Evolutionary conservation across 331 rosid species (phyloP).

Genomic region (Pyracantha coccinea): DNA sequence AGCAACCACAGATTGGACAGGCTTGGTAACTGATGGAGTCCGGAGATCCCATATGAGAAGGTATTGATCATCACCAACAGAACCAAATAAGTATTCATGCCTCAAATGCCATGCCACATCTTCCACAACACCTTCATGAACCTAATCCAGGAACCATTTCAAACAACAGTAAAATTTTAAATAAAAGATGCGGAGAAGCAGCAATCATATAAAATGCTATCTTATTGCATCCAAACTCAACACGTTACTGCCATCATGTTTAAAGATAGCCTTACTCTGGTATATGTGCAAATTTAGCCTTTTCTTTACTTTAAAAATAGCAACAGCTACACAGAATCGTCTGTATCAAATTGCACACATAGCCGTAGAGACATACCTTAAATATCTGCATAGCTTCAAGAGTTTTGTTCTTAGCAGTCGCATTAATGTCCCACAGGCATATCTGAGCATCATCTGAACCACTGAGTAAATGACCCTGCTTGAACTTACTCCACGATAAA

Average conservation of each 20-base stretch:
- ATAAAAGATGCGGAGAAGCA: not conserved
- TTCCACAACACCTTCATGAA: slow-evolving; percentile 96
- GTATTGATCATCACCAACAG: slow-evolving; percentile 98
- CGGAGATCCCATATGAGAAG: slow-evolving; percentile 91
- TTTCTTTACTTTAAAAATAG: not conserved
- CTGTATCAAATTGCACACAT: not conserved
- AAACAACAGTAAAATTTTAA: not conserved
- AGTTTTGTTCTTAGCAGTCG: slow-evolving; percentile 60
- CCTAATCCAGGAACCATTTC: slow-evolving; percentile 29
- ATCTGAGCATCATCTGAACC: slow-evolving; percentile 99
- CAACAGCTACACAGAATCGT: not conserved
- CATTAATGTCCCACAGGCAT: slow-evolving; percentile 95
- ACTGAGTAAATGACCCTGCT: slow-evolving; percentile 84
- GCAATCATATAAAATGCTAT: not conserved
- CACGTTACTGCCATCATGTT: not conserved
- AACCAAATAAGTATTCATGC: slow-evolving; percentile 94
- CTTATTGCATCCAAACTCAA: not conserved
- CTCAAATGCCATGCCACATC: slow-evolving; percentile 99
- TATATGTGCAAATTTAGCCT: not conserved
- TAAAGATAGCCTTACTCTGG: not conserved
- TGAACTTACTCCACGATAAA: slow-evolving; percentile 90
- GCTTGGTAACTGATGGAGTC: slow-evolving; percentile 71
- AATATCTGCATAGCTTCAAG: slow-evolving; percentile 81
- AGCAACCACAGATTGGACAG: slow-evolving; percentile 86
- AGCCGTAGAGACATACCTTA: slow-evolving; percentile 41